phyloP scores from a whole-genome alignment of 495 filamentous ascomycete genomes.

The Podospora pseudocomata region DNA sequence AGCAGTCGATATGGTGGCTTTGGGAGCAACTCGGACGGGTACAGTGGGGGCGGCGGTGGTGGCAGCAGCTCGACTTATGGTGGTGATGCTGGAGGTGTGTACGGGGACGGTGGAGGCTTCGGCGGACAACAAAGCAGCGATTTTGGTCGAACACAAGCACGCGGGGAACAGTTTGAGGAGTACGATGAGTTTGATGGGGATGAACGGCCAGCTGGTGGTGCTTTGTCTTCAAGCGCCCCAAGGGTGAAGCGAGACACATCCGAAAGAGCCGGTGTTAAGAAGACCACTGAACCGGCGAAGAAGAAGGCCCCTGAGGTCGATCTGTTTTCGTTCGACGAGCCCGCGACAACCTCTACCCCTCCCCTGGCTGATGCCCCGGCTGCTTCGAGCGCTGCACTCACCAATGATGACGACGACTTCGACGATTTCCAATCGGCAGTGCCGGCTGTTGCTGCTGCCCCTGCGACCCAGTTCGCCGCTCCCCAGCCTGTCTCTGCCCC shows the following conservation, averaged over 20 bases:
- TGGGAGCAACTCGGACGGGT: constrained; percentile 62
- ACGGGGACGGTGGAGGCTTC: constrained; percentile 89
- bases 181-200: constrained; percentile 95
- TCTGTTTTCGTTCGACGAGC: constrained; percentile 84
- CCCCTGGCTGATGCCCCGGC: constrained; percentile 48
- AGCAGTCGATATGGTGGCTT: constrained; percentile 80
- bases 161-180: constrained; percentile 81
- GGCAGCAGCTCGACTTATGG: constrained; percentile 64
- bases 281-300: constrained; percentile 60
- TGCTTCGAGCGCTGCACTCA: constrained; percentile 31
- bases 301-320: constrained; percentile 83
- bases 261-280: constrained; percentile 42
- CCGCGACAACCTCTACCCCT: constrained; percentile 40
- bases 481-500: constrained; percentile 80
- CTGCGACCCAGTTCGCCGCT: constrained; percentile 67
- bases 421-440: constrained; percentile 97
- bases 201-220: constrained; percentile 42
- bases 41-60: constrained; percentile 62
- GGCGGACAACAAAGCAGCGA: constrained; percentile 58
- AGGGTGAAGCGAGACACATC: constrained; percentile 41
- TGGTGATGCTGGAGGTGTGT: constrained; percentile 83
- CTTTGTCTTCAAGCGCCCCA: constrained; percentile 36
- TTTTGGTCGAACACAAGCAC: constrained; percentile 55
- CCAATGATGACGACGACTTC: constrained; percentile 81
- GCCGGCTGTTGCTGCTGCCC: constrained; percentile 52